A percentile compares a stretch with the other conserved stretches of the same genome.
Evolutionary conservation across 2,329 filamentous ascomycete species (phyloP).

Genomic region (Calonectria fujianensis): DNA sequence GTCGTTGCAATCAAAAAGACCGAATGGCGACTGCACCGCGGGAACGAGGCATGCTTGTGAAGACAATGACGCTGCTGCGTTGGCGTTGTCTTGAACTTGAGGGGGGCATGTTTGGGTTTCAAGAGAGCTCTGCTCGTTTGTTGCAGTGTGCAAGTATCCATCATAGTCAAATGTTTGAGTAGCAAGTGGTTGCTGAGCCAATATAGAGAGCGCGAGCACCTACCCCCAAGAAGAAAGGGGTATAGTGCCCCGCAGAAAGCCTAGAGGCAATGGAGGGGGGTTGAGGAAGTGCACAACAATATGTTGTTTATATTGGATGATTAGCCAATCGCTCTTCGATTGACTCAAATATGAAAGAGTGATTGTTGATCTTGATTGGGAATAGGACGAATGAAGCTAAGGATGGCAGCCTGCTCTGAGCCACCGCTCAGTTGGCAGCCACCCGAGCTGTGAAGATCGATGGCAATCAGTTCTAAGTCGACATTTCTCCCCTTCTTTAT

Average conservation of each 20-base stretch:
- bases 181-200: not conserved
- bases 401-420: not conserved
- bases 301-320: not conserved
- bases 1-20: not conserved
- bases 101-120: not conserved
- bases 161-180: slow-evolving; percentile 5
- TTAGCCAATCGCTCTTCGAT: not conserved
- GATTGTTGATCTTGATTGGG: no score
- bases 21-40: not conserved
- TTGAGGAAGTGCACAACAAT: no score
- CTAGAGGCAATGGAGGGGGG: no score
- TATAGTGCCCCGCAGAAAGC: not conserved
- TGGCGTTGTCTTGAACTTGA: not conserved
- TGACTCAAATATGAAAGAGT: not conserved
- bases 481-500: not conserved
- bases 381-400: not conserved
- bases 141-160: not conserved
- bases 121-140: slow-evolving; percentile 20
- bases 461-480: not conserved
- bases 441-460: no score
- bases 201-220: not conserved
- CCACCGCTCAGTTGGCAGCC: not conserved
- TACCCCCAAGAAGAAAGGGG: not conserved
- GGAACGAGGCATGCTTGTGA: slow-evolving; percentile 9
- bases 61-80: not conserved